phyloP scores from a whole-genome alignment of 2,329 filamentous ascomycete species.

The Colletotrichum sp. region DNA sequence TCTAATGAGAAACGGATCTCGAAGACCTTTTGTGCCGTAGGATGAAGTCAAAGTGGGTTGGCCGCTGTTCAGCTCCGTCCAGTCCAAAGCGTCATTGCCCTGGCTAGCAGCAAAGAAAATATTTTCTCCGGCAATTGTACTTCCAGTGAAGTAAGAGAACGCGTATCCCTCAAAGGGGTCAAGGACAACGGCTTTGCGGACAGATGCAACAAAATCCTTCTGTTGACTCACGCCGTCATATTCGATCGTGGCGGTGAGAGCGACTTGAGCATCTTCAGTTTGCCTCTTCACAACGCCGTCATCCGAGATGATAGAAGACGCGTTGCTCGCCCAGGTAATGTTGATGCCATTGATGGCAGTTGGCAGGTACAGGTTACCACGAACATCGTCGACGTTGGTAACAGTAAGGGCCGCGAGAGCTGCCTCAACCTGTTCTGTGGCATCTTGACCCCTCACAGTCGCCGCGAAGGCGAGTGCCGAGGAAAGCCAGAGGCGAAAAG shows the following conservation, averaged over 20 bases:
- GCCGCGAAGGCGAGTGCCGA: constrained; percentile 7
- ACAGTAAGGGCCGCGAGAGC: constrained; percentile 29
- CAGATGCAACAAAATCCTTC: constrained; percentile 37
- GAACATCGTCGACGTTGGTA: constrained; percentile 40
- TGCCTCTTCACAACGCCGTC: constrained; percentile 41
- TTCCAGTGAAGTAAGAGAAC: constrained; percentile 57
- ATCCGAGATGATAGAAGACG: constrained; percentile 34
- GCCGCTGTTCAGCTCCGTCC: constrained; percentile 54
- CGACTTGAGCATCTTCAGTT: constrained; percentile 28
- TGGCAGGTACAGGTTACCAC: constrained; percentile 43
- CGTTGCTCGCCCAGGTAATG: constrained; percentile 41
- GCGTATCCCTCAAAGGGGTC: constrained; percentile 50
- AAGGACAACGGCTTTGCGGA: constrained; percentile 34
- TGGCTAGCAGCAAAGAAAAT: constrained; percentile 57
- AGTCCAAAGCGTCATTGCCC: constrained; percentile 56
- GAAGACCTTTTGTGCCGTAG: constrained; percentile 52
- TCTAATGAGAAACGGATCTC: constrained; percentile 59
- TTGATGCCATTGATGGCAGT: constrained; percentile 29
- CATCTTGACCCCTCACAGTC: background rate
- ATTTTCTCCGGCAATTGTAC: constrained; percentile 50
- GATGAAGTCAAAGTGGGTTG: constrained; percentile 50
- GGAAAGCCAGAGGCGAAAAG: constrained; percentile 1
- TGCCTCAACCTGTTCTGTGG: background rate
- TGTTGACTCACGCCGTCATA: constrained; percentile 23
- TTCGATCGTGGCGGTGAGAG: constrained; percentile 39